These are phyloP conservation scores for Aspergillus brasiliensis DNA, from an alignment of 2,329 filamentous ascomycete species.

Conservation along the genomic window DNA sequence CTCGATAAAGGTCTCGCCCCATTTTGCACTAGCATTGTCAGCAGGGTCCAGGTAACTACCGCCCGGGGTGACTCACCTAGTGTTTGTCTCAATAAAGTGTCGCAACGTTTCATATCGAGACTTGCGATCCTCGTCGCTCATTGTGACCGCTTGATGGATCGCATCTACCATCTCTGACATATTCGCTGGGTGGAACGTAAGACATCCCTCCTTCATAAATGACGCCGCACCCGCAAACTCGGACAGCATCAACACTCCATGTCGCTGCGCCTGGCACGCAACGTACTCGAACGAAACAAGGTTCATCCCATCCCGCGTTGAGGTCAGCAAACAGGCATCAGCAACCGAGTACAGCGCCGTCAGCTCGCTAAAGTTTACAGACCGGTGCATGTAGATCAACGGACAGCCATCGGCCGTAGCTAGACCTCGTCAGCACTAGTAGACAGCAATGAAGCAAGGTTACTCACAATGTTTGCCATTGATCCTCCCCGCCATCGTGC, in stretches of 20 bases:
- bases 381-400: conserved; percentile 94
- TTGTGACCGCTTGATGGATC: conserved; percentile 83
- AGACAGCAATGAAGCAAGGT: no score
- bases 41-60: neutral
- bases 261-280: conserved; percentile 79
- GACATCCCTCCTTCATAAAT: conserved; percentile 74
- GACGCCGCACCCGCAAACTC: conserved; percentile 95
- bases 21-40: conserved; percentile 30
- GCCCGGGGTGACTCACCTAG: conserved; percentile 54
- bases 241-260: conserved; percentile 89
- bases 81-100: conserved; percentile 90
- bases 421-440: conserved; percentile 20
- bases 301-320: conserved; percentile 95
- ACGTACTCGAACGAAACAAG: conserved; percentile 97
- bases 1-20: conserved; percentile 34
- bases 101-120: conserved; percentile 81
- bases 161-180: conserved; percentile 87
- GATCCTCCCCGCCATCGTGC: conserved; percentile 89
- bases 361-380: conserved; percentile 87
- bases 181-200: conserved; percentile 95
- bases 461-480: conserved; percentile 78
- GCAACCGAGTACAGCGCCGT: conserved; percentile 89
- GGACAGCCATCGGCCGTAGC: conserved; percentile 93
- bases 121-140: conserved; percentile 77
- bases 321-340: conserved; percentile 85